phyloP scores from a whole-genome alignment of 1,139 yeast genomes.

The Magnusiomyces fungicola region DNA sequence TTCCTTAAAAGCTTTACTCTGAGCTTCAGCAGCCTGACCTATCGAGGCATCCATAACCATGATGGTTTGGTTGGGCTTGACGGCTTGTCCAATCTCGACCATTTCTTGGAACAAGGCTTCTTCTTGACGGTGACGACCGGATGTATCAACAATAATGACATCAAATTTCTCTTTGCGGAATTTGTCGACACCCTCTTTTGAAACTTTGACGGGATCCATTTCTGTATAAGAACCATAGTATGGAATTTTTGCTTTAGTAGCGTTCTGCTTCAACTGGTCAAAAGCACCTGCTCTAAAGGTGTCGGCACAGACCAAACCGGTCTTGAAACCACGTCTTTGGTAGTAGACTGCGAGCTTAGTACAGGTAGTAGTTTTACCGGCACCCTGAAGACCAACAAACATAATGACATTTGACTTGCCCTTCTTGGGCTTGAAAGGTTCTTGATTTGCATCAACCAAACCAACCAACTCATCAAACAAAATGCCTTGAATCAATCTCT shows the following conservation, averaged over 20 bases:
- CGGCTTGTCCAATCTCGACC: constrained; percentile 84
- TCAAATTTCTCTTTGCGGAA: constrained; percentile 90
- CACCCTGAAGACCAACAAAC: constrained; percentile 98
- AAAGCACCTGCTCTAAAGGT: constrained; percentile 99
- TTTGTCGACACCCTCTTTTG: constrained; percentile 84
- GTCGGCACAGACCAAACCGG: constrained; percentile 97
- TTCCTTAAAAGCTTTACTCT: constrained; percentile 90
- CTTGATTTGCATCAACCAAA: constrained; percentile 57
- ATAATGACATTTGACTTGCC: constrained; percentile 67
- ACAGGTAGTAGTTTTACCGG: constrained; percentile 97
- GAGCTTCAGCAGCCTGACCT: constrained; percentile 97
- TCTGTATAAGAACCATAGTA: constrained; percentile 93
- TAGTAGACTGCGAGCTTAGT: constrained; percentile 93
- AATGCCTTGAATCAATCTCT: constrained; percentile 79
- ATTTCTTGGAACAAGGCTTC: constrained; percentile 86
- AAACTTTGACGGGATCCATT: constrained; percentile 91
- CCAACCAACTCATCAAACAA: constrained; percentile 88
- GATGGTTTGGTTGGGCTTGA: constrained; percentile 86
- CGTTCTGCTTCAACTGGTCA: constrained; percentile 96
- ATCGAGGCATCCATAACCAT: constrained; percentile 97
- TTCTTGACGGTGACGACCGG: constrained; percentile 97
- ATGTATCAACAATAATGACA: constrained; percentile 90
- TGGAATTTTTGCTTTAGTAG: constrained; percentile 90
- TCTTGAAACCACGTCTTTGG: constrained; percentile 87
- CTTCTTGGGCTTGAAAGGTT: constrained; percentile 81